These are phyloP conservation scores for Populus tremula DNA, from an alignment of 345 rosid genomes.

Conservation along the genomic window DNA sequence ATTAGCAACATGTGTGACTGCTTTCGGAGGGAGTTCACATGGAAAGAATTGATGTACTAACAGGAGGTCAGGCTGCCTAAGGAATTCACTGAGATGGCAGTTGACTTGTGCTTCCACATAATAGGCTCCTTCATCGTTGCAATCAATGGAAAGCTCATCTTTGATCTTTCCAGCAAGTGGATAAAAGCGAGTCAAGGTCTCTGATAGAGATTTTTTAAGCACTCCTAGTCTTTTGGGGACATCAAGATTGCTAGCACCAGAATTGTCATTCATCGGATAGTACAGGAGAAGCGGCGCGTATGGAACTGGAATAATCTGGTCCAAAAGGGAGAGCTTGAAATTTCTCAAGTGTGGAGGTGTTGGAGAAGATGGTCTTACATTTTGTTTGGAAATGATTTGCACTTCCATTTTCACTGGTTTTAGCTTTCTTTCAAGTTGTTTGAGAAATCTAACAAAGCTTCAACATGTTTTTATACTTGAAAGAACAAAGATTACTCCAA, in stretches of 20 bases:
- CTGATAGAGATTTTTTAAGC: slow-evolving; percentile 11
- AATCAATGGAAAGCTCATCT: slow-evolving; percentile 16
- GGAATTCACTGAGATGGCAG: slow-evolving; percentile 15
- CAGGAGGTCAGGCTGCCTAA: slow-evolving; percentile 12
- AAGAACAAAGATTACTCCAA: background rate
- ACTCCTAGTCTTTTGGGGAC: slow-evolving; percentile 3
- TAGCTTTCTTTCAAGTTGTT: background rate
- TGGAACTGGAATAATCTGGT: slow-evolving; percentile 30
- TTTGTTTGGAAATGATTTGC: slow-evolving; percentile 24
- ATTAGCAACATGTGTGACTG: slow-evolving; percentile 28
- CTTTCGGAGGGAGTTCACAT: background rate
- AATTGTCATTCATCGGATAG: slow-evolving; percentile 18
- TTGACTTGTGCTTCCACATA: slow-evolving; percentile 15
- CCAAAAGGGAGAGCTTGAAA: slow-evolving; percentile 39
- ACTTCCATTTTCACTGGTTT: slow-evolving; percentile 31
- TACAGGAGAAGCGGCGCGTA: slow-evolving; percentile 35
- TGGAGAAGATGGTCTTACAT: slow-evolving; percentile 41
- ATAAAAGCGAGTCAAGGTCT: slow-evolving; percentile 16
- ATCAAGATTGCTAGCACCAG: background rate
- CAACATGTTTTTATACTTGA: background rate
- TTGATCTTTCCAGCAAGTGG: slow-evolving; percentile 19
- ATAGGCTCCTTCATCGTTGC: slow-evolving; percentile 24
- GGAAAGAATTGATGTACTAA: slow-evolving; percentile 3
- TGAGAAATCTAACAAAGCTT: background rate
- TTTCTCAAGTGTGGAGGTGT: slow-evolving; percentile 33